A percentile compares a stretch with the other conserved stretches of the same genome.
Evolutionary conservation across 805 yeast genomes (phyloP).

Genomic region (Starmerella ratchasimensis): DNA sequence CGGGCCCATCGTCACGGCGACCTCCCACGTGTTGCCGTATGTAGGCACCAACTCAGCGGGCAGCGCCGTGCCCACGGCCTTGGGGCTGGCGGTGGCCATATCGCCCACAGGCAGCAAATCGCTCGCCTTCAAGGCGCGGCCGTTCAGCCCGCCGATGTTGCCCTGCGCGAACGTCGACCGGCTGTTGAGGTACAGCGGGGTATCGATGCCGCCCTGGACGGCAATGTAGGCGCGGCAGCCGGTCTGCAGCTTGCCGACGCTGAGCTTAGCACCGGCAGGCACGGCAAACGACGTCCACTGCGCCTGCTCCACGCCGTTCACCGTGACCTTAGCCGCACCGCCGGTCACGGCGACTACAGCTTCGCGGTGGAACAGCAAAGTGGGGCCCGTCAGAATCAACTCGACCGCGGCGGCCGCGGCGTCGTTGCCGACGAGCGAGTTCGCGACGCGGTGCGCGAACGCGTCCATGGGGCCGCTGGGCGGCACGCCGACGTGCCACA

Average conservation of each 20-base stretch:
- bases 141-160: constrained; percentile 81
- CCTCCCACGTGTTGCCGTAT: constrained; percentile 53
- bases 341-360: constrained; percentile 75
- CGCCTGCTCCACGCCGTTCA: constrained; percentile 43
- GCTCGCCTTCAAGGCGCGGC: constrained; percentile 80
- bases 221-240: constrained; percentile 90
- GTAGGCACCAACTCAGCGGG: constrained; percentile 45
- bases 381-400: constrained; percentile 77
- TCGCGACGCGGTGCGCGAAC: constrained; percentile 78
- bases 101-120: constrained; percentile 73
- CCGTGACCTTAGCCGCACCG: constrained; percentile 54
- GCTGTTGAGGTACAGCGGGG: constrained; percentile 88
- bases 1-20: constrained; percentile 93
- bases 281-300: constrained; percentile 66
- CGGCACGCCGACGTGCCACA: constrained; percentile 90
- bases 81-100: background rate
- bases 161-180: constrained; percentile 93
- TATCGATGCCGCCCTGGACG: constrained; percentile 85
- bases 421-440: constrained; percentile 80
- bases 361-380: constrained; percentile 69
- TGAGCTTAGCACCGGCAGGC: constrained; percentile 59
- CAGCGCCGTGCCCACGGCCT: constrained; percentile 32
- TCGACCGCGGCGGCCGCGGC: constrained; percentile 78
- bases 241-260: constrained; percentile 62
- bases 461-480: constrained; percentile 98